Percentiles rank a stretch among this genome's conserved stretches.
phyloP scores from a whole-genome alignment of 495 filamentous ascomycete genomes.

The Penicillium nucicola region DNA sequence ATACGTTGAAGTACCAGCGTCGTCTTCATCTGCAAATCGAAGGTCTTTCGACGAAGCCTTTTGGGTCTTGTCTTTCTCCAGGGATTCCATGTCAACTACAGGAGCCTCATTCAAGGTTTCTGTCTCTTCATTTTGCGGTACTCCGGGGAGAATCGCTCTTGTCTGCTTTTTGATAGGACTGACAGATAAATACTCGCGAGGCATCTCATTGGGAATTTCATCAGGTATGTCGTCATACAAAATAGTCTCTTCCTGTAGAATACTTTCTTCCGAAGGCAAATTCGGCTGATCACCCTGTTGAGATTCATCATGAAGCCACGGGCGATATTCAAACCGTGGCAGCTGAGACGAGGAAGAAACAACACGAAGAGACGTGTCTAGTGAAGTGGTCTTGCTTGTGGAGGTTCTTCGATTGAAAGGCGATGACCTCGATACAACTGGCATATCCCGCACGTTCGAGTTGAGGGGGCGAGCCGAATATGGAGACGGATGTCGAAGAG shows the following conservation, averaged over 20 bases:
- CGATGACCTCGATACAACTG: neutral
- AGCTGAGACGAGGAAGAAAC: conserved; percentile 42
- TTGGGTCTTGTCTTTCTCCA: neutral
- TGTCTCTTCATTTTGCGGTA: neutral
- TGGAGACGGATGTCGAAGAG: neutral
- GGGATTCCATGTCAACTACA: no score
- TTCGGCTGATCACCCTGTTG: neutral
- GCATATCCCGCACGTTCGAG: neutral
- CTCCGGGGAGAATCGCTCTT: neutral
- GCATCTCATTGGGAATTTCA: no score
- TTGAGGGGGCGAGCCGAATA: neutral
- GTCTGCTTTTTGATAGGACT: neutral
- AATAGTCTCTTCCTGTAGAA: conserved; percentile 3
- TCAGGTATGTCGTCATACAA: neutral
- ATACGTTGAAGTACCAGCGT: neutral
- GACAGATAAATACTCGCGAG: neutral
- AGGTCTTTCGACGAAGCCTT: conserved; percentile 14
- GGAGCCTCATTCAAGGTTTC: neutral
- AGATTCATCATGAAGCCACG: conserved; percentile 13
- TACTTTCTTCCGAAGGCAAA: conserved; percentile 2
- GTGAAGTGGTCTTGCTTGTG: neutral
- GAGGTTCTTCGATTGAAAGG: neutral
- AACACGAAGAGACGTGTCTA: conserved; percentile 29
- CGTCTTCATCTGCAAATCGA: conserved; percentile 13
- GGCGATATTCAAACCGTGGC: conserved; percentile 46